Conservation (phyloP, 441 rosid species). For the Raphanus hybrid region DNA sequence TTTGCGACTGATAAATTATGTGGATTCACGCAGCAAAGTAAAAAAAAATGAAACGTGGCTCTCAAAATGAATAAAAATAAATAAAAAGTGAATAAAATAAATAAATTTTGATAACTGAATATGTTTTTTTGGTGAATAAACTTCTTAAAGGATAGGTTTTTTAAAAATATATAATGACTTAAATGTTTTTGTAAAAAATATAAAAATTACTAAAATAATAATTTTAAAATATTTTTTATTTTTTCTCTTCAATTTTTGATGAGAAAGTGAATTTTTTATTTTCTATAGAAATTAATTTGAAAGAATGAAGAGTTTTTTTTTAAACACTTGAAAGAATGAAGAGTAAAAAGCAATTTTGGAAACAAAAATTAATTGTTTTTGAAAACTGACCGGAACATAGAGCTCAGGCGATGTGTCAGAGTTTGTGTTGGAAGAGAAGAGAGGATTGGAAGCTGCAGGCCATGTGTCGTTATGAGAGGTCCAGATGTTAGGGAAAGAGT, state of each 20-base stretch:
- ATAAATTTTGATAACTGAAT: conserved; percentile 1
- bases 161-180: too few species aligned
- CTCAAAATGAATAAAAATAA: neutral
- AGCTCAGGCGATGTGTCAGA: conserved; percentile 60
- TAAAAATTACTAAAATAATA: neutral
- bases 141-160: neutral
- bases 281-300: neutral
- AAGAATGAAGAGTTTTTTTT: neutral
- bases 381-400: conserved; percentile 41
- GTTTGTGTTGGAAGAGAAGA: conserved; percentile 59
- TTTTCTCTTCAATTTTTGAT: neutral
- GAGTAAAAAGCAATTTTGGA: too few species aligned
- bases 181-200: neutral
- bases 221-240: neutral
- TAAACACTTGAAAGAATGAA: too few species aligned
- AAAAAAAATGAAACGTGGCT: neutral
- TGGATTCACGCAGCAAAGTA: neutral
- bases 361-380: too few species aligned
- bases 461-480: conserved; percentile 65
- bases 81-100: neutral
- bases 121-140: neutral
- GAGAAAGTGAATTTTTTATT: neutral
- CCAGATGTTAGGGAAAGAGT: conserved; percentile 71
- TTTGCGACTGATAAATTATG: neutral
- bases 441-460: conserved; percentile 57